A percentile compares a stretch with the other conserved stretches of the same genome.
These are phyloP conservation scores for Saccharomyces hybrid DNA, from an alignment of 1,139 yeast genomes.

Conservation along the genomic window DNA sequence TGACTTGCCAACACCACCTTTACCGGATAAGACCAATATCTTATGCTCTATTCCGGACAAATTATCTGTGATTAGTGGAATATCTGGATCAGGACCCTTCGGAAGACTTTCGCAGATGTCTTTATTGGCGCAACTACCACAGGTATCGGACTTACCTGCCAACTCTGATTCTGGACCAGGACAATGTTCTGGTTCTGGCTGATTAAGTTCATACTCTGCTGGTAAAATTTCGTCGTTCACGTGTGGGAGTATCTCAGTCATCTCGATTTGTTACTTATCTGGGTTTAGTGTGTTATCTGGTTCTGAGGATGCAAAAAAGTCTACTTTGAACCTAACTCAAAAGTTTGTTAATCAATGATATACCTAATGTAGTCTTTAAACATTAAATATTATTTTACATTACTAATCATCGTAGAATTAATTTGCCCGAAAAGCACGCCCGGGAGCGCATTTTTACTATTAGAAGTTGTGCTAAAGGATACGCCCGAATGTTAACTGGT, in stretches of 20 bases:
- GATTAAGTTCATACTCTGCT: conserved; percentile 28
- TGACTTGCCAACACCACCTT: conserved; percentile 98
- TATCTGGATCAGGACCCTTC: conserved; percentile 93
- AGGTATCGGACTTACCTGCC: conserved; percentile 93
- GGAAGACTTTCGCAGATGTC: conserved; percentile 82
- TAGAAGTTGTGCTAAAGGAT: not conserved
- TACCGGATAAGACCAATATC: conserved; percentile 81
- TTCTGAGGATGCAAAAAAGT: not conserved
- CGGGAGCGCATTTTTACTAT: not conserved
- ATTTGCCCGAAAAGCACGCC: not conserved
- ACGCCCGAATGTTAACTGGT: not conserved
- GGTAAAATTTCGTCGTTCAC: conserved; percentile 18
- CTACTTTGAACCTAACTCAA: not conserved
- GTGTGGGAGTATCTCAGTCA: conserved; percentile 15
- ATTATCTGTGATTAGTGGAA: conserved; percentile 64
- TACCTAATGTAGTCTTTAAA: not conserved
- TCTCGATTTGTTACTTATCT: conserved; percentile 1
- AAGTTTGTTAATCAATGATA: not conserved
- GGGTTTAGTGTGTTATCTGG: too few relatives aligned
- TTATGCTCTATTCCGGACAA: conserved; percentile 70
- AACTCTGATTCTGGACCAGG: conserved; percentile 94
- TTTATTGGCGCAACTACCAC: conserved; percentile 92
- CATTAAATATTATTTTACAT: not conserved
- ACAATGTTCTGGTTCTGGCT: conserved; percentile 88
- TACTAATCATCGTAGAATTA: not conserved